Conservation (phyloP, 164 flowering plant species). For the Vitis riparia region DNA sequence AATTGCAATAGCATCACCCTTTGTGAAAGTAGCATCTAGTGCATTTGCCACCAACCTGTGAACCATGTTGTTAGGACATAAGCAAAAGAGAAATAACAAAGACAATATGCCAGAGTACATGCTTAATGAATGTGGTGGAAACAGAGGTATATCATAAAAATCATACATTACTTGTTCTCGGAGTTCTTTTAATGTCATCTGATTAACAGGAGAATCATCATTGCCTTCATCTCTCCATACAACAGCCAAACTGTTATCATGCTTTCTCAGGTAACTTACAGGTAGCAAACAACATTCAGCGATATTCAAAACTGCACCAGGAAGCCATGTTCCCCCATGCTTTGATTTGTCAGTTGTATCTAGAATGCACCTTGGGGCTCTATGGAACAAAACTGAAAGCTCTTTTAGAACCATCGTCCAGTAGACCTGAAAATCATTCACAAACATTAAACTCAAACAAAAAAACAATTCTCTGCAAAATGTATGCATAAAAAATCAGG, state of each 20-base stretch:
- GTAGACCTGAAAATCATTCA: conserved; percentile 49
- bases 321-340: conserved; percentile 82
- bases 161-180: conserved; percentile 88
- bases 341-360: conserved; percentile 66
- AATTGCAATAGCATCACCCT: conserved; percentile 92
- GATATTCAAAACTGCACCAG: conserved; percentile 72
- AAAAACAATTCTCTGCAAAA: background rate
- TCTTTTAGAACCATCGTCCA: conserved; percentile 76
- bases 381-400: conserved; percentile 60
- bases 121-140: no score
- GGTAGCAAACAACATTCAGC: conserved; percentile 87
- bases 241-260: conserved; percentile 58
- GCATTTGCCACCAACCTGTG: conserved; percentile 91
- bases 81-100: background rate
- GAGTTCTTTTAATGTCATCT: conserved; percentile 63
- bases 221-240: conserved; percentile 85
- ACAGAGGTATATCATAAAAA: background rate
- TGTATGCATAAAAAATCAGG: background rate
- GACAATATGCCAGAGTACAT: background rate
- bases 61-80: conserved; percentile 11
- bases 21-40: conserved; percentile 60
- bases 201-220: conserved; percentile 54
- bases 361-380: conserved; percentile 61
- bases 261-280: conserved; percentile 40
- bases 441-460: background rate